Conservation (phyloP, 129 eudicot genomes). For the Escallonia rubra region DNA sequence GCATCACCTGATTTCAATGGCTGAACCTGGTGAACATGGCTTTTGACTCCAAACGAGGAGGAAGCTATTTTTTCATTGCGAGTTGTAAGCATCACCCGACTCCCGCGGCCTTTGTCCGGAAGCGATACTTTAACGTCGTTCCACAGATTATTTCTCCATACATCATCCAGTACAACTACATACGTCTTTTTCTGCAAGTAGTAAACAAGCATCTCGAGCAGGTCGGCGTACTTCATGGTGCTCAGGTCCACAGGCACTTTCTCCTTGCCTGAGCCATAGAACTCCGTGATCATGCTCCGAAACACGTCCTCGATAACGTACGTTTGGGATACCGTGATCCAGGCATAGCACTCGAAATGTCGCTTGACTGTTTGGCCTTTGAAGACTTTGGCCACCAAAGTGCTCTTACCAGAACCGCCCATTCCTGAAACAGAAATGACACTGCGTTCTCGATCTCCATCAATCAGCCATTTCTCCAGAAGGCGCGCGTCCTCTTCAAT, state of each 20-base stretch:
- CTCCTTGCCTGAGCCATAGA: not conserved
- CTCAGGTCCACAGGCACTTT: not conserved
- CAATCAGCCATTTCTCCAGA: not conserved
- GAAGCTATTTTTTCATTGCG: not conserved
- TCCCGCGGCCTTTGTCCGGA: constrained; percentile 5
- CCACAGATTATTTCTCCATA: constrained; percentile 13
- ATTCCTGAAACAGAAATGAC: constrained; percentile 12
- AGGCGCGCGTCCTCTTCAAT: not conserved
- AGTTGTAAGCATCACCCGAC: constrained; percentile 17
- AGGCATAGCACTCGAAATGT: constrained; percentile 8
- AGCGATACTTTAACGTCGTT: not conserved
- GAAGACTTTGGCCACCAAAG: constrained; percentile 12
- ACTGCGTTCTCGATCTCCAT: constrained; percentile 4
- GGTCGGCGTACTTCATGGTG: not conserved
- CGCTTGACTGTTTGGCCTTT: not conserved
- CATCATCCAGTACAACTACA: constrained; percentile 17
- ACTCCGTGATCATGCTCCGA: not conserved
- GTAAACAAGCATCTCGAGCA: not conserved
- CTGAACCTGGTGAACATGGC: not conserved
- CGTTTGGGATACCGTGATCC: constrained; percentile 18
- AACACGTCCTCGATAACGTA: not conserved
- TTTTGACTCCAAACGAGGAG: not conserved
- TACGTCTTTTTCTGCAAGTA: constrained; percentile 6
- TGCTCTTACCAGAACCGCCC: constrained; percentile 27
- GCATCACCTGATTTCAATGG: not conserved